Base-by-base conservation (phyloP, 441 rosid species). In the Pelargonium cotyledonis region DNA sequence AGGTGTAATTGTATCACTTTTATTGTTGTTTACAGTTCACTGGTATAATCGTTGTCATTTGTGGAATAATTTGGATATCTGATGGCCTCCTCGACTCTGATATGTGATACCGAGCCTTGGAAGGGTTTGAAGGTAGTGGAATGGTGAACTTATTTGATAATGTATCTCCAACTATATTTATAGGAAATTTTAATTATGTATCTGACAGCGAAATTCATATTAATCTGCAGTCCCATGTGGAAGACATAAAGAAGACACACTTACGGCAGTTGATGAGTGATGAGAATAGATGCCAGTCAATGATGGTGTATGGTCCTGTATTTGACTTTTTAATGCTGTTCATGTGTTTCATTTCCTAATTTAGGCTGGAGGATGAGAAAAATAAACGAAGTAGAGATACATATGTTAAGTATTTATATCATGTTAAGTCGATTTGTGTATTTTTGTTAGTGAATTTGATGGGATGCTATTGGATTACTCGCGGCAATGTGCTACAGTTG, bases 251-350 rank as follows among this genome's bases (percentile, higher is more conserved):
- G 62, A 85, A 81, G 86, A 86, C 89, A 47, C 96, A 94, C 81
- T 75, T 94, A 65, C 88, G 97, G 51, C 88, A 86, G 72, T 79
- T 94, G 81, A 81, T 94, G 91, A 77, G 71, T 43, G 99, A 91
- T 68, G 43, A 76, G 6, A 80, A 75, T 5, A 85, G 96, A 68
- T 94, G 96, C 84, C 81, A 80, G 73, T 81, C 88, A 0, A 91
- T 91, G 98, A 82, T 77, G 82, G 73, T 81, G 96, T 91, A 89
- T 74, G 91, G 67, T 26, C 26, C 64, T 21, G 6, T 31, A 10
- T 7, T 16, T 18, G 62, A 11, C 31, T 44, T 21, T 23, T 60
- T 0, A 1, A 58, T 46, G 6, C 53, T 35, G 38, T 65, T 55
- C 31, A 7, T 44, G 9, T 65, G 35, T 51, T 67, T 16, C 31